Base-by-base conservation (phyloP, 2,329 filamentous ascomycete species). In the Scorias spongiosa region DNA sequence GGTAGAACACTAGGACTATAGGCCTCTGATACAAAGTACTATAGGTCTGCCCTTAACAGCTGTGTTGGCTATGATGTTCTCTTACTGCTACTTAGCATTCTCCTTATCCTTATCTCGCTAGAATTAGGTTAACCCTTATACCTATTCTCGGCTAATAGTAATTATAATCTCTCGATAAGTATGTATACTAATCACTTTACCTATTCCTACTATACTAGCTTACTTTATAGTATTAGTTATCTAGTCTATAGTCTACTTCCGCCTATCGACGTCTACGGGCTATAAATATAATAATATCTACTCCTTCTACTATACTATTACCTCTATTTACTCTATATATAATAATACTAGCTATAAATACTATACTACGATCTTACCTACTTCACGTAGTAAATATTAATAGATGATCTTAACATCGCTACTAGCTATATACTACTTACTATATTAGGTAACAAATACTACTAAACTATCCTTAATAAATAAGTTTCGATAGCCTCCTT, bases 141-240 rank as follows among this genome's bases (percentile, higher is more conserved):
- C 39, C 45, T 38, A 47, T 29, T 47, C 18, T 11, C 42, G 45
- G 34, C 42, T 44, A 28, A 47, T 47, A n/a, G 45, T 42, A 32
- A 47, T 47, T 17, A 42, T 42, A 39, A 47, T 44, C 42, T 47
- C 42, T 14, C 45, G 42, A 29, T 47, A 47, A 29, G 42, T 39
- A 30, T 37, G 17, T 10, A 47, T 32, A 39, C 34, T 28, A 15
- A 47, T 42, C 14, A 39, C 34, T 20, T 44, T 29, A n/a, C 45
- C 45, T 34, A 44, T 39, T 14, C 18, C 39, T 38, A 9, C 32
- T 30, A 17, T 30, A 17, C 37, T 47, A 5, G 34, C 39, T 40
- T 34, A 17, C 29, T 47, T 30, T 39, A 45, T 46, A 18, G 36
- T 26, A 17, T 42, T 11, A 37, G 41, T 47, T 20, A 45, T 45